Percentiles rank a stretch among this genome's conserved stretches.
Conservation (phyloP, 2,329 filamentous ascomycete species). For the Botrytis galanthina region DNA sequence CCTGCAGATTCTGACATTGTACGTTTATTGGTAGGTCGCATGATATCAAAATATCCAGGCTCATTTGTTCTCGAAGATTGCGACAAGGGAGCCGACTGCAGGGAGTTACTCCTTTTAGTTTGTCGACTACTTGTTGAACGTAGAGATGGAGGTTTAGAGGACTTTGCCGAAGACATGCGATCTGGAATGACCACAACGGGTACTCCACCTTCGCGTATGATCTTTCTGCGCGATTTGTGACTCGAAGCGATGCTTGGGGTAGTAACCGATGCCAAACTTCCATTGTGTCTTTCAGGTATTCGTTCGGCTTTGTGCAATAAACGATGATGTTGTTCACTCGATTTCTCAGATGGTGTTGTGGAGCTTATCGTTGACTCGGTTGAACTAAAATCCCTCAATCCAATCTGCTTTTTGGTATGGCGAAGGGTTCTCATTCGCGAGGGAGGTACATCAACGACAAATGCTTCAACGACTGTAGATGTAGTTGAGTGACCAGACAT, state of each 20-base stretch:
- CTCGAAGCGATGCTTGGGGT: constrained; percentile 53
- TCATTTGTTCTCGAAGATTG: constrained; percentile 46
- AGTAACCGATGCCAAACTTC: constrained; percentile 49
- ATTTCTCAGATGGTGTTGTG: constrained; percentile 42
- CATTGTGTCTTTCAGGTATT: constrained; percentile 31
- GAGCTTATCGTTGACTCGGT: constrained; percentile 42
- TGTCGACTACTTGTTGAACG: constrained; percentile 61
- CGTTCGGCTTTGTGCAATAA: constrained; percentile 31
- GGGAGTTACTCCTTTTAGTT: constrained; percentile 53
- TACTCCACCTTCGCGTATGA: constrained; percentile 59
- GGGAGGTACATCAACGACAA: constrained; percentile 52
- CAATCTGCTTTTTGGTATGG: constrained; percentile 57
- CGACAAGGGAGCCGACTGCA: constrained; percentile 48
- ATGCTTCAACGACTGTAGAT: constrained; percentile 59
- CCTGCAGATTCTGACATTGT: constrained; percentile 37
- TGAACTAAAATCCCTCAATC: constrained; percentile 48
- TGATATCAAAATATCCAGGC: constrained; percentile 45
- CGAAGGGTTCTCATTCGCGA: constrained; percentile 55
- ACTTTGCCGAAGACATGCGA: constrained; percentile 50
- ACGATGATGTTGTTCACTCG: constrained; percentile 31
- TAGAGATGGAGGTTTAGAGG: constrained; percentile 52
- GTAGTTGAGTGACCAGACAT: constrained; percentile 54
- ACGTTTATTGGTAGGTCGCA: constrained; percentile 29
- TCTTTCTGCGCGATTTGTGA: constrained; percentile 54
- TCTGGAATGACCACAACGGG: constrained; percentile 63